Percentiles rank a stretch among this genome's conserved stretches.
phyloP scores from a whole-genome alignment of 75 land plant genomes.

The Gnetum montanum region DNA sequence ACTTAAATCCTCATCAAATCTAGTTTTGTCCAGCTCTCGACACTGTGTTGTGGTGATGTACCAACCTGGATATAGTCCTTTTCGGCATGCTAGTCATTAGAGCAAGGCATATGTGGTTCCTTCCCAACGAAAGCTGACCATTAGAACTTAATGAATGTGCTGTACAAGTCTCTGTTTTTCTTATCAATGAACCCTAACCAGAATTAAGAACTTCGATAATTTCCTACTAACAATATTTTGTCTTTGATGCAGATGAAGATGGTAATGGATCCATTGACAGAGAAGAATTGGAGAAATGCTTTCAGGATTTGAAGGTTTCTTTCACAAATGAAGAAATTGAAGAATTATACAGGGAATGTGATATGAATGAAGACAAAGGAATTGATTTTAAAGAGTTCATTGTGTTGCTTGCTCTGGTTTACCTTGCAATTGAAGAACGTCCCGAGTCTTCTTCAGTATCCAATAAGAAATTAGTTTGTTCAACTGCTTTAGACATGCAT shows the following conservation, averaged over 20 bases:
- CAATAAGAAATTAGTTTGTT: no score
- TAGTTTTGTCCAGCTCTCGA: no score
- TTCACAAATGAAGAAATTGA: slow-evolving; percentile 68
- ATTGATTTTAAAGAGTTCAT: slow-evolving; percentile 97
- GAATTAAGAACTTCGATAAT: background rate
- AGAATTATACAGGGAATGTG: slow-evolving; percentile 86
- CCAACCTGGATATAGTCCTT: no score
- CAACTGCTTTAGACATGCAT: background rate
- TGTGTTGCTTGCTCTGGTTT: slow-evolving; percentile 84
- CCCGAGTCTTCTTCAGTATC: slow-evolving; percentile 45
- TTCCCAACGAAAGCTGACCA: no score
- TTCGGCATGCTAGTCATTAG: no score
- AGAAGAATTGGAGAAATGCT: slow-evolving; percentile 72
- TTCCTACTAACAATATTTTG: no score
- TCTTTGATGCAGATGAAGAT: slow-evolving; percentile 86
- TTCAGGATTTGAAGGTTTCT: slow-evolving; percentile 56
- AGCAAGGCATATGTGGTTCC: no score
- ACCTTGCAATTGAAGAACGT: slow-evolving; percentile 64
- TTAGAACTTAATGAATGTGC: background rate
- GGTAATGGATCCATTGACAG: slow-evolving; percentile 72
- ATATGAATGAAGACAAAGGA: slow-evolving; percentile 70
- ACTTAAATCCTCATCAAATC: no score
- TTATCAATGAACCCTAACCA: background rate
- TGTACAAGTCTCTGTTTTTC: background rate
- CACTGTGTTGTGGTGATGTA: no score